Percentiles rank a stretch among this genome's conserved stretches.
phyloP scores from a whole-genome alignment of 768 basidiomycete species.

The Trichaptum fuscoviolaceum region DNA sequence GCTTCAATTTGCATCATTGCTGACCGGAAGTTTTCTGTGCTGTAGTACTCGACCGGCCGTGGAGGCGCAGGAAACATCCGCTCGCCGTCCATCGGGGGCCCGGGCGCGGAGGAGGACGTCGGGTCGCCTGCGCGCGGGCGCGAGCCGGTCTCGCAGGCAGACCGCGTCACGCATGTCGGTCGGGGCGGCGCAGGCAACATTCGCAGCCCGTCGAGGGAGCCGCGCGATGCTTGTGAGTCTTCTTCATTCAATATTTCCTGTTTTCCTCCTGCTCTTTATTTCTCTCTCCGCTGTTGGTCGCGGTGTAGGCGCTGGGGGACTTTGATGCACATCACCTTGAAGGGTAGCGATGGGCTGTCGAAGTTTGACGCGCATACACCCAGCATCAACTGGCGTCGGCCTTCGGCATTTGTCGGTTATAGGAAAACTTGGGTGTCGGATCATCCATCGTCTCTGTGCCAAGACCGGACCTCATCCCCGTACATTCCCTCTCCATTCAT shows the following conservation, averaged over 20 bases:
- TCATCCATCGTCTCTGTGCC: neutral
- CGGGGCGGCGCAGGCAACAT: conserved; percentile 86
- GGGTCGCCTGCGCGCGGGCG: conserved; percentile 56
- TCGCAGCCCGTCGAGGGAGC: conserved; percentile 66
- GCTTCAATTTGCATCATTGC: too few species aligned
- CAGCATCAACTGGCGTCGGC: neutral
- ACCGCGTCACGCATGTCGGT: conserved; percentile 39
- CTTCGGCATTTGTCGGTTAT: neutral
- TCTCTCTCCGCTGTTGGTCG: neutral
- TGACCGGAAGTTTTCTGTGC: too few species aligned
- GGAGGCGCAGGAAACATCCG: conserved; percentile 70
- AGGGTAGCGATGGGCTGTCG: neutral
- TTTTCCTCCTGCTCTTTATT: neutral
- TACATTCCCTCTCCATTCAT: neutral
- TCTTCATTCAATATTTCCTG: neutral
- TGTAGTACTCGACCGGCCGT: conserved; percentile 54
- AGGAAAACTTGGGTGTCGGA: neutral
- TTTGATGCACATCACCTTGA: too few species aligned
- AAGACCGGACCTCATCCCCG: neutral
- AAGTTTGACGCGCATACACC: neutral
- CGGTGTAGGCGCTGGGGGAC: too few species aligned
- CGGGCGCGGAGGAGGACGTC: conserved; percentile 41
- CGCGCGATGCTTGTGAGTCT: conserved; percentile 10
- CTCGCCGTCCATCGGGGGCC: conserved; percentile 38
- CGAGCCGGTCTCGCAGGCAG: conserved; percentile 39